Evolutionary conservation across 805 yeast genomes (phyloP).

Genomic region (Lipomyces oligophaga): DNA sequence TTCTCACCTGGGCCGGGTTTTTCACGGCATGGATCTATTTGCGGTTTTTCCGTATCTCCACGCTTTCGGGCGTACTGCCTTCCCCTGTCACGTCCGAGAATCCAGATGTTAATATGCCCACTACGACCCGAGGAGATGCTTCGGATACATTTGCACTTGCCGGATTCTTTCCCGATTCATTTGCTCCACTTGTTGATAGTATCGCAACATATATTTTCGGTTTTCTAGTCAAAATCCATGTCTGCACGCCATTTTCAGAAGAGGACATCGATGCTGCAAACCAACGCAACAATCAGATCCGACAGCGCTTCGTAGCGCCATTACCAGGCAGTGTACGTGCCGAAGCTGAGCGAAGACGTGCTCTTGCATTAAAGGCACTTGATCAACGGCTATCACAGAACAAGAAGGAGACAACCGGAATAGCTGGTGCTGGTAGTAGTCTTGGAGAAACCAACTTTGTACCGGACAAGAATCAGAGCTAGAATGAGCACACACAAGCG

Average conservation of each 20-base stretch:
- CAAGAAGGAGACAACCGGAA: constrained; percentile 17
- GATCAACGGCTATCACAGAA: constrained; percentile 32
- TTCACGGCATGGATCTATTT: constrained; percentile 70
- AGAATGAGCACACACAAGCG: constrained; percentile 28
- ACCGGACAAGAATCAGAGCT: constrained; percentile 38
- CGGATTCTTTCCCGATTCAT: constrained; percentile 72
- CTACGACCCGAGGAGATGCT: constrained; percentile 69
- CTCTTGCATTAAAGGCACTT: constrained; percentile 37
- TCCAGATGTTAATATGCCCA: background rate
- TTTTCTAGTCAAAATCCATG: constrained; percentile 15
- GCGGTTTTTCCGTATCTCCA: constrained; percentile 51
- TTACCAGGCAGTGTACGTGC: constrained; percentile 34
- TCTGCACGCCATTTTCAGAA: constrained; percentile 25
- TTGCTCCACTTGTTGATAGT: constrained; percentile 37
- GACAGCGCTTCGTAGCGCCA: constrained; percentile 28
- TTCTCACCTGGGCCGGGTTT: constrained; percentile 46
- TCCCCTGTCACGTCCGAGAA: constrained; percentile 18
- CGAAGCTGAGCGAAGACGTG: constrained; percentile 38
- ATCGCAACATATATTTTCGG: constrained; percentile 5
- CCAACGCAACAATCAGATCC: constrained; percentile 19
- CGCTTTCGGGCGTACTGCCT: constrained; percentile 13
- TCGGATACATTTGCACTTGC: constrained; percentile 81
- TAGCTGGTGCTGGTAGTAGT: too few species aligned
- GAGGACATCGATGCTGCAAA: constrained; percentile 27
- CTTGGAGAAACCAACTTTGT: constrained; percentile 24